These are phyloP conservation scores for Citrus australasica DNA, from an alignment of 345 rosid species.

Conservation along the genomic window DNA sequence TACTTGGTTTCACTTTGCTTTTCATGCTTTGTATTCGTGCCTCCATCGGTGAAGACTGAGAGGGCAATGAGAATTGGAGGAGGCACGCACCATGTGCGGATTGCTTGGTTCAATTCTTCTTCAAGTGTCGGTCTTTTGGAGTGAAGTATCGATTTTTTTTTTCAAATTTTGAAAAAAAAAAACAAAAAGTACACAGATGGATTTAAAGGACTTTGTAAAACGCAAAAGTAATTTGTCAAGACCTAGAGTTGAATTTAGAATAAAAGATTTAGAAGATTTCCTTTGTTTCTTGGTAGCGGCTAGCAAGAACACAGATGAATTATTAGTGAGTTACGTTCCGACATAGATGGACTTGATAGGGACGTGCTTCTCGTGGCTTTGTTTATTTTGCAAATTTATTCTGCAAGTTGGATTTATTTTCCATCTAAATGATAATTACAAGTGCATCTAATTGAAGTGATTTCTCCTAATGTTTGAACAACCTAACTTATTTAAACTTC, in stretches of 20 bases:
- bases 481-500: no score
- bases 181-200: no score
- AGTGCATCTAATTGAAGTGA: not conserved
- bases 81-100: conserved; percentile 45
- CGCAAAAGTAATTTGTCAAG: no score
- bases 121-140: no score
- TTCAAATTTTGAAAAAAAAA: no score
- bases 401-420: not conserved
- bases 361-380: not conserved
- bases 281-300: no score
- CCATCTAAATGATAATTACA: not conserved
- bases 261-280: no score
- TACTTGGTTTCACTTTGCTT: conserved; percentile 30
- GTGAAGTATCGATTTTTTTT: no score
- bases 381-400: conserved; percentile 4
- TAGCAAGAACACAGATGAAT: no score
- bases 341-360: not conserved
- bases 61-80: conserved; percentile 42
- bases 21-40: conserved; percentile 40
- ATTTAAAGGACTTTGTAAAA: no score
- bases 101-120: conserved; percentile 27
- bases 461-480: no score
- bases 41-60: conserved; percentile 39
- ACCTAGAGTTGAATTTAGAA: no score
- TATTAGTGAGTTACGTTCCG: not conserved